Evolutionary conservation across 345 rosid genomes (phyloP).

Genomic region (Camelina laxa): DNA sequence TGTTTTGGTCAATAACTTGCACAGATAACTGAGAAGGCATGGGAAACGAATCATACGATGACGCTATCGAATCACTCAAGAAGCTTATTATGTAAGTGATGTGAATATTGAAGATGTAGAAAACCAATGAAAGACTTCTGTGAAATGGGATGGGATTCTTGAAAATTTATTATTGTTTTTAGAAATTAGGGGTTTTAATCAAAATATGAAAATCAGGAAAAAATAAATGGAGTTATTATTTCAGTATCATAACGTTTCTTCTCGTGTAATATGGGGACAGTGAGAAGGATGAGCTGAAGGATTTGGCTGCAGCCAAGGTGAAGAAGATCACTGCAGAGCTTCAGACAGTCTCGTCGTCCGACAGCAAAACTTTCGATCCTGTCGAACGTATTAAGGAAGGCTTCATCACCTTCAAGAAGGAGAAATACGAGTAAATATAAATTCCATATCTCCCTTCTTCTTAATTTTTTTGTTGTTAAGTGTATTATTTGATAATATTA

Average conservation of each 20-base stretch:
- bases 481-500: background rate
- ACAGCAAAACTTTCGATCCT: constrained; percentile 47
- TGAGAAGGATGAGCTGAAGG: constrained; percentile 81
- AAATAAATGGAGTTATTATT: too few relatives aligned
- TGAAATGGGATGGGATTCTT: background rate
- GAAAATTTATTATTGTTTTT: too few relatives aligned
- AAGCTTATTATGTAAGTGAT: constrained; percentile 68
- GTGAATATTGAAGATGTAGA: background rate
- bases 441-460: background rate
- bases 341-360: constrained; percentile 41
- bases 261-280: constrained; percentile 39
- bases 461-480: background rate
- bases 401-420: constrained; percentile 69
- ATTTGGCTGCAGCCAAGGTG: constrained; percentile 75
- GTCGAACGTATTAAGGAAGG: constrained; percentile 73
- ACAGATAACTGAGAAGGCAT: constrained; percentile 57
- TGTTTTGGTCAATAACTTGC: constrained; percentile 34
- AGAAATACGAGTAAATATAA: constrained; percentile 68
- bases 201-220: too few relatives aligned
- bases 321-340: constrained; percentile 75
- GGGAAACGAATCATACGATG: constrained; percentile 71
- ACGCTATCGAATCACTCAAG: constrained; percentile 83
- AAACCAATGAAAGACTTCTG: constrained; percentile 4
- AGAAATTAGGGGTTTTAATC: background rate
- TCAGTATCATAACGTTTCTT: too few relatives aligned